Evolutionary conservation across 2,329 filamentous ascomycete genomes (phyloP).

Genomic region (Colletotrichum lupini): DNA sequence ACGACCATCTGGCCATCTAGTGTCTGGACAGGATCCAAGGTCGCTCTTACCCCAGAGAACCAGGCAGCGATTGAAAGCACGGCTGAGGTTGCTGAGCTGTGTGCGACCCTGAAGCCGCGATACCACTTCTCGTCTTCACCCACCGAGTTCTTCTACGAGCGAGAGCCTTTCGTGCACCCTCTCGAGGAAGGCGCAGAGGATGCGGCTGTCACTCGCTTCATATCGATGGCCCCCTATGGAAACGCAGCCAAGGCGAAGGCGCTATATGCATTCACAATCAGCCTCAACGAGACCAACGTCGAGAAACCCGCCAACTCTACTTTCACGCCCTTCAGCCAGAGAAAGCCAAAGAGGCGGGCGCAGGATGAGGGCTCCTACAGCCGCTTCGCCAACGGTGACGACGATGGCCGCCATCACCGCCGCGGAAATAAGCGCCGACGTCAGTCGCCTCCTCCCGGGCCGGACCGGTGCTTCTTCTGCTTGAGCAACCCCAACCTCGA

Average conservation of each 20-base stretch:
- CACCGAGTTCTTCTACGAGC: conserved; percentile 79
- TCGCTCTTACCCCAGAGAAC: conserved; percentile 65
- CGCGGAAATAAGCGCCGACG: conserved; percentile 56
- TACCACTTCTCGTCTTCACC: conserved; percentile 86
- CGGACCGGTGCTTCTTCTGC: conserved; percentile 93
- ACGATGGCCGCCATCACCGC: conserved; percentile 51
- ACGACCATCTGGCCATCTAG: conserved; percentile 87
- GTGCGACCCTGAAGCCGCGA: conserved; percentile 82
- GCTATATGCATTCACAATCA: conserved; percentile 82
- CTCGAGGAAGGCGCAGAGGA: conserved; percentile 57
- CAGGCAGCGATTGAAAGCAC: conserved; percentile 63
- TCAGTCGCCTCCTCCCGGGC: conserved; percentile 71
- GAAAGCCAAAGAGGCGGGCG: conserved; percentile 68
- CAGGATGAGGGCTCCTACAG: conserved; percentile 60
- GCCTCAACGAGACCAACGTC: conserved; percentile 69
- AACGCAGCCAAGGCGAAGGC: conserved; percentile 83
- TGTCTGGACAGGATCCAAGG: conserved; percentile 76
- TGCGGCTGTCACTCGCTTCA: conserved; percentile 82
- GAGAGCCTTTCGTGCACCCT: conserved; percentile 89
- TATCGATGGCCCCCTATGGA: conserved; percentile 84
- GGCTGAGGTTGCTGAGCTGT: conserved; percentile 82
- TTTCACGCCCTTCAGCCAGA: conserved; percentile 74
- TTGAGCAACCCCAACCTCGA: conserved; percentile 86
- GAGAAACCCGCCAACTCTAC: conserved; percentile 78
- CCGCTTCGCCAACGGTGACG: conserved; percentile 63